Conservation (phyloP, 352 stramenopile species). For the Halophytophthora polymorphica region DNA sequence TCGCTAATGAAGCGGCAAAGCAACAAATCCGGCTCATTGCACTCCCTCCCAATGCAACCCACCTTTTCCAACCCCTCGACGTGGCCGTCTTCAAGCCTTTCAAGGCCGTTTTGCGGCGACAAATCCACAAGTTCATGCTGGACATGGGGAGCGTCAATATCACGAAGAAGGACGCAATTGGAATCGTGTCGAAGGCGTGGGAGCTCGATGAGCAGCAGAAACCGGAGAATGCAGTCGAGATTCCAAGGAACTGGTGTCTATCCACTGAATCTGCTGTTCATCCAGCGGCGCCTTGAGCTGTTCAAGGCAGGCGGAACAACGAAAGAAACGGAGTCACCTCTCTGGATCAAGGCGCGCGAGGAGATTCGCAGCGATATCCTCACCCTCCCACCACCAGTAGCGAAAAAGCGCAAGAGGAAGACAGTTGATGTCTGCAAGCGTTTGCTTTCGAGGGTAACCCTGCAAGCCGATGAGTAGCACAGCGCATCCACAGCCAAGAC, state of each 20-base stretch:
- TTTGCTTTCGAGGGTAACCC: too few relatives aligned
- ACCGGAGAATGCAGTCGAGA: neutral
- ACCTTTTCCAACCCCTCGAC: constrained; percentile 13
- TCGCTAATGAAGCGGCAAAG: neutral
- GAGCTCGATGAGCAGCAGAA: neutral
- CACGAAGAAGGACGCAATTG: too few relatives aligned
- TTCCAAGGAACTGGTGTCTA: neutral
- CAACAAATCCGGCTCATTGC: constrained; percentile 1
- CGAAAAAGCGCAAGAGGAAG: too few relatives aligned
- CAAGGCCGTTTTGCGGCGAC: neutral
- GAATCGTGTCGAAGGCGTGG: neutral
- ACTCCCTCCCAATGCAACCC: constrained; percentile 5
- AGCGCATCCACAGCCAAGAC: too few relatives aligned
- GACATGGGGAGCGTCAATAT: too few relatives aligned
- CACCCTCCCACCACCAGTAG: too few relatives aligned
- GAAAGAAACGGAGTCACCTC: neutral
- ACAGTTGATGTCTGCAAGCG: too few relatives aligned
- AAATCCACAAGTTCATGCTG: too few relatives aligned
- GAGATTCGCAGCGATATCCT: too few relatives aligned
- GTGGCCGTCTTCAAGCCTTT: constrained; percentile 9
- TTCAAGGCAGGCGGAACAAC: neutral
- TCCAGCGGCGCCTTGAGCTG: neutral
- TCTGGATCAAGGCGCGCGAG: neutral
- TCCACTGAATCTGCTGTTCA: neutral
- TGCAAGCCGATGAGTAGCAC: too few relatives aligned